Evolutionary conservation across 2,329 filamentous ascomycete genomes (phyloP).

Genomic region (Onygena corvina): DNA sequence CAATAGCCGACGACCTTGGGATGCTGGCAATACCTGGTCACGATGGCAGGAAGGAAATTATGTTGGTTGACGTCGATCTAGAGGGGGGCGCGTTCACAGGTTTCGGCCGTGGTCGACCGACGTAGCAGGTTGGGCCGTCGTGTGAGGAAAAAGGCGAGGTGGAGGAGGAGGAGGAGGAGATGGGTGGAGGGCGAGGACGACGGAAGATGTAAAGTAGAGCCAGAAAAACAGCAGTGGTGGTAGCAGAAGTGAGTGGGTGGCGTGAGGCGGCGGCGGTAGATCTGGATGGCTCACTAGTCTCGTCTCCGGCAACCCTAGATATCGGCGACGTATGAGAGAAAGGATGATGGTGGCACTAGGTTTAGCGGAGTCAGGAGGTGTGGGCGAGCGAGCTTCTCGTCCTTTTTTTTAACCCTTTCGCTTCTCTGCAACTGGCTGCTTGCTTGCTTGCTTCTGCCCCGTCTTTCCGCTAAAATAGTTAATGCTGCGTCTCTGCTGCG

Average conservation of each 20-base stretch:
- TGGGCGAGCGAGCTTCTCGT: conserved; percentile 5
- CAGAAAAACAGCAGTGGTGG: conserved; percentile 4
- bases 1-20: conserved; percentile 3
- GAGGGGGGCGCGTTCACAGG: not conserved
- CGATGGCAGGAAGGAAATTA: not conserved
- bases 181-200: not conserved
- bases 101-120: not conserved
- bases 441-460: not conserved
- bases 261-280: conserved; percentile 7
- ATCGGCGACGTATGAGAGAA: not conserved
- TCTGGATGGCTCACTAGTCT: conserved; percentile 7
- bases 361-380: conserved; percentile 7
- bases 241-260: conserved; percentile 4
- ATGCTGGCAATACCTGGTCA: not conserved
- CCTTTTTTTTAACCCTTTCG: not conserved
- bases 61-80: not conserved
- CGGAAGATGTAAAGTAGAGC: conserved; percentile 1
- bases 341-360: conserved; percentile 7
- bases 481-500: not conserved
- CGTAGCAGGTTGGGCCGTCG: not conserved
- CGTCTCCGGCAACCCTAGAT: conserved; percentile 6
- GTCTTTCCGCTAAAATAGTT: not conserved
- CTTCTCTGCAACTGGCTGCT: conserved; percentile 1
- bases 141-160: not conserved
- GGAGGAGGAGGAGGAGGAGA: not conserved